These are phyloP conservation scores for Cadophora malorum DNA, from an alignment of 2,329 filamentous ascomycete species.

Conservation along the genomic window DNA sequence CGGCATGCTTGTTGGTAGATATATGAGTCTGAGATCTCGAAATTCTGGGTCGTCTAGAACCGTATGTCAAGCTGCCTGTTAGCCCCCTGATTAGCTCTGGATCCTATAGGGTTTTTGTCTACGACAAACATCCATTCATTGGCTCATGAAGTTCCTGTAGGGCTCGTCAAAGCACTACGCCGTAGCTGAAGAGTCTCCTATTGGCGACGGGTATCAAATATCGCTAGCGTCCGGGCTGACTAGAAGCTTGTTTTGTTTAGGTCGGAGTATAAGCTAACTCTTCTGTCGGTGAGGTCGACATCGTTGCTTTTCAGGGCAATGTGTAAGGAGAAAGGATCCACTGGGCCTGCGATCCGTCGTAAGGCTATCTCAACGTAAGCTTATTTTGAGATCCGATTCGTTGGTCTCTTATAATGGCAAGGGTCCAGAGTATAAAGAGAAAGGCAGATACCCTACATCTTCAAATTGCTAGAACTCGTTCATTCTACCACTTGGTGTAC, in stretches of 20 bases:
- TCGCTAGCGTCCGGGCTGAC: not conserved
- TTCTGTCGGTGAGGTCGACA: not conserved
- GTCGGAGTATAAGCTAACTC: not conserved
- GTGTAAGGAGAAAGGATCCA: not conserved
- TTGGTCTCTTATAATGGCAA: not conserved
- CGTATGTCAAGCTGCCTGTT: too few relatives aligned
- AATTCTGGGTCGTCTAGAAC: too few relatives aligned
- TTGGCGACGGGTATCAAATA: not conserved
- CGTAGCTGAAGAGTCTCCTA: not conserved
- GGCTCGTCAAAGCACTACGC: not conserved
- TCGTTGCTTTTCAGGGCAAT: not conserved
- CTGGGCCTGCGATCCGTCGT: not conserved
- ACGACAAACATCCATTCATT: not conserved
- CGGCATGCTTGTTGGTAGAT: not conserved
- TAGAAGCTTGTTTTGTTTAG: slow-evolving; percentile 3
- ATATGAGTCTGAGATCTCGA: not conserved
- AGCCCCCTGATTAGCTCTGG: too few relatives aligned
- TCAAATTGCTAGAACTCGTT: not conserved
- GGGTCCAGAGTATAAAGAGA: not conserved
- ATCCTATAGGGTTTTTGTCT: too few relatives aligned
- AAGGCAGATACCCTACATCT: too few relatives aligned
- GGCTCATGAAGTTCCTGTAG: not conserved
- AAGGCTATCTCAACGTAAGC: not conserved
- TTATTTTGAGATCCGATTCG: not conserved
- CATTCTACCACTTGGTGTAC: not conserved